These are phyloP conservation scores for Earliella scabrosa DNA, from an alignment of 1,284 basidiomycete species.

Conservation along the genomic window DNA sequence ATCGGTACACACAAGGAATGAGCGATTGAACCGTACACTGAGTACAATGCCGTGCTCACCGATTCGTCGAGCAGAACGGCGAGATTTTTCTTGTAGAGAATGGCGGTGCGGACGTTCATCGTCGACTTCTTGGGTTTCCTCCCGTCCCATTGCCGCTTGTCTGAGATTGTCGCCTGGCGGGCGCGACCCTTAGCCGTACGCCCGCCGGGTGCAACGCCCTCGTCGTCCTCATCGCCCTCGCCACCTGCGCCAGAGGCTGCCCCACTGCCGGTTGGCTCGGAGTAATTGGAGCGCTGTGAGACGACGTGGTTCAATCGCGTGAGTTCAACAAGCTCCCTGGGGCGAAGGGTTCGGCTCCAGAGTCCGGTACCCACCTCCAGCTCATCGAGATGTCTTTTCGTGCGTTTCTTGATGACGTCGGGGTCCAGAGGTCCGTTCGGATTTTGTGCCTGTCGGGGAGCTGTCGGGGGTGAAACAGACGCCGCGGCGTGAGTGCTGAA, in stretches of 20 bases:
- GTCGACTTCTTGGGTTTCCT: constrained; percentile 78
- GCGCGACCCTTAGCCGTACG: constrained; percentile 62
- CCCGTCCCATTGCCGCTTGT: constrained; percentile 56
- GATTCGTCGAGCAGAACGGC: constrained; percentile 77
- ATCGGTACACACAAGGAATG: too few relatives aligned
- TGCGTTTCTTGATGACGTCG: constrained; percentile 74
- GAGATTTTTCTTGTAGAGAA: constrained; percentile 81
- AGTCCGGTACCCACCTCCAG: constrained; percentile 60
- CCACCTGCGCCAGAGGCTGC: constrained; percentile 11
- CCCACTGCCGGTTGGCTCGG: constrained; percentile 53
- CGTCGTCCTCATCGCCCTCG: constrained; percentile 37
- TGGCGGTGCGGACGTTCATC: constrained; percentile 75
- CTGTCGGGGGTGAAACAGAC: constrained; percentile 26
- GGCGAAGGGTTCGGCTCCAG: background rate
- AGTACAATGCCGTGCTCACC: constrained; percentile 44
- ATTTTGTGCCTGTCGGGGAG: constrained; percentile 44
- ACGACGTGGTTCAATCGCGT: background rate
- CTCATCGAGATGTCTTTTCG: constrained; percentile 77
- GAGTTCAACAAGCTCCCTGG: background rate
- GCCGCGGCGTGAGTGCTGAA: background rate
- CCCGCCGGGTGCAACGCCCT: constrained; percentile 38
- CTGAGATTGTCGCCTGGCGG: constrained; percentile 67
- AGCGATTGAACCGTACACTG: too few relatives aligned
- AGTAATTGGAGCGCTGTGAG: constrained; percentile 75
- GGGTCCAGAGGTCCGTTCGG: constrained; percentile 46